Evolutionary conservation across 2,329 filamentous ascomycete genomes (phyloP).

Genomic region (Aspergillus cejpii): DNA sequence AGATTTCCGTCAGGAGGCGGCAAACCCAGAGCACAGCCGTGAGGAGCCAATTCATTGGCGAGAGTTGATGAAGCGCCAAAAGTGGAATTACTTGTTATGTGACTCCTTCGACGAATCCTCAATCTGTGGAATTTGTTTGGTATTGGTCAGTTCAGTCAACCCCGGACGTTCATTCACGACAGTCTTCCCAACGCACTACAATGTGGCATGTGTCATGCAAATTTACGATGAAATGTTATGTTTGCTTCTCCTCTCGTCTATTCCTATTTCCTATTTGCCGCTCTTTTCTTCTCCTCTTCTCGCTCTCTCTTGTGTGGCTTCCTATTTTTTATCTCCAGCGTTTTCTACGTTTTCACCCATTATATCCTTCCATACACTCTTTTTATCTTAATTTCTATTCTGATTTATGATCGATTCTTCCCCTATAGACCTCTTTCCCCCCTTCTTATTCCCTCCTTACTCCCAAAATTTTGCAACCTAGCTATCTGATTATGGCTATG

Average conservation of each 20-base stretch:
- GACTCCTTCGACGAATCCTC: neutral
- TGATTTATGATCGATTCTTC: neutral
- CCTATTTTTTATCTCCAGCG: neutral
- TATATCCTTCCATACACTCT: neutral
- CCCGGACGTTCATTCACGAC: too few relatives aligned
- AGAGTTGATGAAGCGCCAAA: conserved; percentile 83
- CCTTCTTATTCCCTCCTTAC: conserved; percentile 1
- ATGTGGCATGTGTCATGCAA: neutral
- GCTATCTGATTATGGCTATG: neutral
- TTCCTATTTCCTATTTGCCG: neutral
- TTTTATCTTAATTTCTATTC: neutral
- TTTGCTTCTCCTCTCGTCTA: neutral
- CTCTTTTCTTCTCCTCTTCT: neutral
- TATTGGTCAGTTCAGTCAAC: too few relatives aligned
- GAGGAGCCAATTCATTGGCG: conserved; percentile 66
- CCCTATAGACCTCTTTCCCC: neutral
- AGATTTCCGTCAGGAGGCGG: conserved; percentile 34
- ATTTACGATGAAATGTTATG: neutral
- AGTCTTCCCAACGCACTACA: too few relatives aligned
- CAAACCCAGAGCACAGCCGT: conserved; percentile 41
- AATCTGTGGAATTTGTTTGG: neutral
- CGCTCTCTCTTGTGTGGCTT: neutral
- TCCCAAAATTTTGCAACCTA: neutral
- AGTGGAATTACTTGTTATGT: conserved; percentile 48
- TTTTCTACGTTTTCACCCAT: neutral